Evolutionary conservation across 116 monocot species (phyloP).

Genomic region (Iris pallida): DNA sequence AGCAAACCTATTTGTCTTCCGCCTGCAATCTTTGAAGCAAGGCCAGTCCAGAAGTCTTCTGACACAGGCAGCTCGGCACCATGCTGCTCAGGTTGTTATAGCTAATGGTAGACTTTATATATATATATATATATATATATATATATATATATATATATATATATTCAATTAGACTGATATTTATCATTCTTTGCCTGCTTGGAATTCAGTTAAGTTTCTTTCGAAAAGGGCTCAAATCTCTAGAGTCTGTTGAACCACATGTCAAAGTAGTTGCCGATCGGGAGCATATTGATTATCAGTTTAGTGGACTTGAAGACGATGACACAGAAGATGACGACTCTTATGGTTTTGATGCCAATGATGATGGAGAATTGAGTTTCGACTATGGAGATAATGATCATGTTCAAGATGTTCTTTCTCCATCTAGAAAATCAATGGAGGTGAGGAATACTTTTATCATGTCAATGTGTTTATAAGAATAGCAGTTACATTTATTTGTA

Average conservation of each 20-base stretch:
- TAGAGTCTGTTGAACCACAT: conserved; percentile 59
- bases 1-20: conserved; percentile 33
- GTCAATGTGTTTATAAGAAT: not conserved
- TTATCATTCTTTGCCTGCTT: conserved; percentile 10
- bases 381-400: conserved; percentile 61
- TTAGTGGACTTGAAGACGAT: conserved; percentile 55
- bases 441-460: conserved; percentile 23
- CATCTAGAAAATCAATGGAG: conserved; percentile 71
- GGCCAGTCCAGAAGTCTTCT: conserved; percentile 42
- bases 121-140: too few relatives aligned
- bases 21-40: conserved; percentile 47
- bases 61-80: conserved; percentile 43
- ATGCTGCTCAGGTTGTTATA: conserved; percentile 35
- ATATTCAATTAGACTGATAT: not conserved
- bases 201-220: conserved; percentile 58
- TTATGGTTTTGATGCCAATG: conserved; percentile 39
- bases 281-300: conserved; percentile 66
- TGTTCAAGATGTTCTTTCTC: conserved; percentile 23
- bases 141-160: too few relatives aligned
- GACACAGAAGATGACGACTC: conserved; percentile 23
- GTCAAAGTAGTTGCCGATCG: conserved; percentile 50
- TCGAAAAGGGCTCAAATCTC: conserved; percentile 52
- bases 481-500: too few relatives aligned
- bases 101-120: not conserved
- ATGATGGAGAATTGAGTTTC: conserved; percentile 75